These are phyloP conservation scores for Lipomyces anomalus DNA, from an alignment of 805 yeast species.

Conservation along the genomic window DNA sequence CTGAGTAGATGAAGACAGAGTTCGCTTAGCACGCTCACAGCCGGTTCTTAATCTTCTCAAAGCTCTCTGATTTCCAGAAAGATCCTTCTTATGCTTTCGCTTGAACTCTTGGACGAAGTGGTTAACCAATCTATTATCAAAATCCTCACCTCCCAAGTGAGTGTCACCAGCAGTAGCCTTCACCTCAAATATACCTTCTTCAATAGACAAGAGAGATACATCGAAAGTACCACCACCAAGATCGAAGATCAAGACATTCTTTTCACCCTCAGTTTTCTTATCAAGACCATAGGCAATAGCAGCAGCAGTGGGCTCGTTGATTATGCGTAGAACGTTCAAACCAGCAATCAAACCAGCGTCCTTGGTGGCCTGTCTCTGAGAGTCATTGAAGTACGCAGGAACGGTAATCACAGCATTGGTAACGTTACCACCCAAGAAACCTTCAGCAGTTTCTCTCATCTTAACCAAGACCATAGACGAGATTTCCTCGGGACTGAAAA, in stretches of 20 bases:
- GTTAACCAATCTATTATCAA: constrained; percentile 92
- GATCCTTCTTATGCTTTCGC: constrained; percentile 95
- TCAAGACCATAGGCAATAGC: constrained; percentile 96
- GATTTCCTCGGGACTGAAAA: constrained; percentile 89
- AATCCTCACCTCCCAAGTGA: constrained; percentile 98
- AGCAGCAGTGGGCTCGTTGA: constrained; percentile 97
- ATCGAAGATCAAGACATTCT: constrained; percentile 87
- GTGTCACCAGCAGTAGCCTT: constrained; percentile 92
- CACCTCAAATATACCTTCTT: constrained; percentile 94
- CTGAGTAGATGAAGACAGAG: constrained; percentile 92
- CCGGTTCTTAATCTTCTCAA: constrained; percentile 98
- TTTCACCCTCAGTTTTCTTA: constrained; percentile 62
- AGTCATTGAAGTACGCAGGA: constrained; percentile 95
- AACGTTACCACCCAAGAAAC: constrained; percentile 75
- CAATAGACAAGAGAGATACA: constrained; percentile 87
- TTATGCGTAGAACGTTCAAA: constrained; percentile 86
- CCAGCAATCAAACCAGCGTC: constrained; percentile 98
- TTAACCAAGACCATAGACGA: constrained; percentile 87
- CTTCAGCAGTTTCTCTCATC: constrained; percentile 93
- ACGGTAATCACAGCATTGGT: constrained; percentile 93
- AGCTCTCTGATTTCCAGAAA: constrained; percentile 91
- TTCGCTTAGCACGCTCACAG: constrained; percentile 99
- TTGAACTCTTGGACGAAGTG: constrained; percentile 93
- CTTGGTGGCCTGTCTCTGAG: constrained; percentile 97
- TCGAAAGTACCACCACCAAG: constrained; percentile 99